phyloP scores from a whole-genome alignment of 106 monocot species.

The Platanthera zijinensis region DNA sequence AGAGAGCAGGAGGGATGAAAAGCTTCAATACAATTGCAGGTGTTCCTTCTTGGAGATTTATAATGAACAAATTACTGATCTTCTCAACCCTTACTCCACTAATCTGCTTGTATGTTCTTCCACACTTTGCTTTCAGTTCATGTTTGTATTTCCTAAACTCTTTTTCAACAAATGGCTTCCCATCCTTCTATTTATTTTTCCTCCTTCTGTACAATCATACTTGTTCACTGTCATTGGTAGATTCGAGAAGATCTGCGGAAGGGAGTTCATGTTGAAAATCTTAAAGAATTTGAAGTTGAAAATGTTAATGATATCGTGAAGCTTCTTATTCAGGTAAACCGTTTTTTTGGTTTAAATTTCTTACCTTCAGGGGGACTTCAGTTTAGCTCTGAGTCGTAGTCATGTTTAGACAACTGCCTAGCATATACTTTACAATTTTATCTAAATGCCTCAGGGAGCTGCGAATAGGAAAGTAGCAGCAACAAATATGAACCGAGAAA shows the following conservation, averaged over 20 bases:
- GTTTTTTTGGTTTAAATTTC: neutral
- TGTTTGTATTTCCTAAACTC: neutral
- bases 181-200: neutral
- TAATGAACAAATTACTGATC: constrained; percentile 97
- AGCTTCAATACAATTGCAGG: constrained; percentile 80
- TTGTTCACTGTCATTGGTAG: constrained; percentile 20
- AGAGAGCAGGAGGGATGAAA: constrained; percentile 88
- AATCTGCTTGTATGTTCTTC: constrained; percentile 67
- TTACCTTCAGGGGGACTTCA: neutral
- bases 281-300: constrained; percentile 76
- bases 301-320: constrained; percentile 70
- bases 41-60: constrained; percentile 97
- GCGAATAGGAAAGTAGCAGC: constrained; percentile 90
- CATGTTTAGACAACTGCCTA: neutral
- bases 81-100: constrained; percentile 85
- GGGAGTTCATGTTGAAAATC: constrained; percentile 91
- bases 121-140: neutral
- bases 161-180: neutral
- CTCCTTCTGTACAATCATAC: neutral
- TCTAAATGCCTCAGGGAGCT: constrained; percentile 42
- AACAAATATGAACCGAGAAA: constrained; percentile 93
- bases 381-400: neutral
- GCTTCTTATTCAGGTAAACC: constrained; percentile 62
- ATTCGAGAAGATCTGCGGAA: constrained; percentile 72
- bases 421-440: constrained; percentile 2